phyloP scores from a whole-genome alignment of 2,329 filamentous ascomycete genomes.

The Microsporum ferrugineum region DNA sequence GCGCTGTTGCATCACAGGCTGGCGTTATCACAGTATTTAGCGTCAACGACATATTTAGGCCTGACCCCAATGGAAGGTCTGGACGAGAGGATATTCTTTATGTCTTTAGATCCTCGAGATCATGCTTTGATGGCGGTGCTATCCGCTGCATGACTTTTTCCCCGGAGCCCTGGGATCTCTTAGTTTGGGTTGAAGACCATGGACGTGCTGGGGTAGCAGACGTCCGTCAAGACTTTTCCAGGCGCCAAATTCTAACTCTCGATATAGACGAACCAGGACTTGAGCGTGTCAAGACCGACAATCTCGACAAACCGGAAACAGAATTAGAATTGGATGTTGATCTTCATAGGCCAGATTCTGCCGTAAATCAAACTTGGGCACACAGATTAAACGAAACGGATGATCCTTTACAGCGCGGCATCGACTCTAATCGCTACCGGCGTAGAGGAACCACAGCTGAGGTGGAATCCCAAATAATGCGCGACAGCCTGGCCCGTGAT shows the following conservation, averaged over 20 bases:
- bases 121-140: constrained; percentile 59
- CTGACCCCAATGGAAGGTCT: constrained; percentile 32
- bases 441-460: constrained; percentile 12
- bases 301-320: constrained; percentile 20
- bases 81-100: constrained; percentile 57
- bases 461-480: constrained; percentile 21
- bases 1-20: constrained; percentile 40
- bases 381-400: constrained; percentile 2
- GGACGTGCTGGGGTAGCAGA: constrained; percentile 39
- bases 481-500: constrained; percentile 29
- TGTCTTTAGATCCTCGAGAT: constrained; percentile 65
- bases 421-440: background rate
- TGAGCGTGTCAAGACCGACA: constrained; percentile 25
- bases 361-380: background rate
- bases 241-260: constrained; percentile 34
- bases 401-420: background rate
- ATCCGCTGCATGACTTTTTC: constrained; percentile 88
- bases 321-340: constrained; percentile 10
- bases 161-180: constrained; percentile 75
- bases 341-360: background rate
- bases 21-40: constrained; percentile 39
- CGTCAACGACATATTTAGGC: constrained; percentile 25
- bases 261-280: constrained; percentile 25
- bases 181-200: constrained; percentile 89
- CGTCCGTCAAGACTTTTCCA: constrained; percentile 35